Base-by-base conservation (phyloP, 108 stramenopile species). In the Tribonema minus region DNA sequence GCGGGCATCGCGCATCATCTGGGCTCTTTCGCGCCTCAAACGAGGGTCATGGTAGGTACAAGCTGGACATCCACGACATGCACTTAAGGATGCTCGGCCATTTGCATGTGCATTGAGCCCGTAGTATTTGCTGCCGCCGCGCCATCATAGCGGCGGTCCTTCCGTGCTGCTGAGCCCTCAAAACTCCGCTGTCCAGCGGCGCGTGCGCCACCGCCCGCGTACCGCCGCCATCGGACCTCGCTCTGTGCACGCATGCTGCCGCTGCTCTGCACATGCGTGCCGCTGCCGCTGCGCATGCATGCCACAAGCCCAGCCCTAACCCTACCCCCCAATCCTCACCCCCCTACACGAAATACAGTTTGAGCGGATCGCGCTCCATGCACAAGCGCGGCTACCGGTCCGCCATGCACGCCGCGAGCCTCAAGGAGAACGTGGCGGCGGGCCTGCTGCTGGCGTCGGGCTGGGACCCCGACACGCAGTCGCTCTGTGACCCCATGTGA, bases 311-410 rank as follows among this genome's bases (percentile, higher is more conserved):
- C 23, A 54, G 23, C 46, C 46, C 46, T 54, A 54, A 12, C 46
- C 46, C 46, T 54, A 54, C 46, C 46, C 46, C 12, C 46, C 15
- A 54, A 15, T 54, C 23, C 46, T 54, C 46, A 20, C 46, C 12
- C 23, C 46, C 23, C 46, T 20, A 54, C 12, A 12, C 23, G 15
- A 12, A 54, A 54, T 15, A 64, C 29, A 64, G 71, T 46, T 61
- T 82, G 31, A 82, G 81, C 67, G 81, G 81, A 6, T 33, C 81
- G 4, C 37, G 71, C n/a, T 82, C 81, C 29, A 71, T 82, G 71
- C 81, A 82, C 71, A 82, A 82, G 59, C 61, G 81, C 2, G 81
- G 81, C 3, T 82, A 82, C 81, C 64, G 81, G 15, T 54, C 71
- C 25, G 71, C 71, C 2, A 82, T 82, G 70, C 81, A 82, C 65